Base-by-base conservation (phyloP, 495 filamentous ascomycete species). In the Hypoxylon subgilvum region DNA sequence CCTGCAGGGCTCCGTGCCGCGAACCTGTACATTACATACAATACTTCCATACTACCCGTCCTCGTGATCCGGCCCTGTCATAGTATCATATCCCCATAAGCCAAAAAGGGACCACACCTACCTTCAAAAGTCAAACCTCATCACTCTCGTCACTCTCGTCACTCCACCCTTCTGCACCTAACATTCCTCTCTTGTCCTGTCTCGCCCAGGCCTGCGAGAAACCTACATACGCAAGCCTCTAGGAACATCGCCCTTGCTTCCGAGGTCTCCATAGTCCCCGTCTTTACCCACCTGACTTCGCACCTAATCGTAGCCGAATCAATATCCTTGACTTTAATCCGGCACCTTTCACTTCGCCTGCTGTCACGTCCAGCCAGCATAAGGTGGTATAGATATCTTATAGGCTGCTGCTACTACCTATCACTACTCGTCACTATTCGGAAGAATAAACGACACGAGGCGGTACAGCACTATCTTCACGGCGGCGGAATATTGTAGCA, bases 241-340 rank as follows among this genome's bases (percentile, higher is more conserved):
- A 58, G 49, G 54, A 59, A 64, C 30, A 36, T 59, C 39, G 44
- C 36, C 61, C 60, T 54, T 64, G 58, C 44, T 54, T 28, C 59
- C 54, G 54, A 30, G 40, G 49, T n/a, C 13, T 34, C 44, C 54
- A 43, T 47, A 52, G 30, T 36, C 18, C 46, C 40, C 58, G 48
- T 63, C 60, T 53, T 42, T 46, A 44, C 17, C 50, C 61, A 59
- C 19, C 61, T 55, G 55, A 46, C 50, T 54, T 49, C 47, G 13
- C 28, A 35, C 31, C 53, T 42, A 34, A 57, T 41, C 30, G 44
- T 47, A 43, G 47, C 52, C 48, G 43, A 45, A 40, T 47, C 50
- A 51, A 25, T 49, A 14, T 34, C 28, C 9, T 40, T 34, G 38
- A 45, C 39, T 38, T 4, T 19, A 10, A 21, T 35, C 22, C 40